Base-by-base conservation (phyloP, 169 alveolate species). In the Perkinsus olseni region DNA sequence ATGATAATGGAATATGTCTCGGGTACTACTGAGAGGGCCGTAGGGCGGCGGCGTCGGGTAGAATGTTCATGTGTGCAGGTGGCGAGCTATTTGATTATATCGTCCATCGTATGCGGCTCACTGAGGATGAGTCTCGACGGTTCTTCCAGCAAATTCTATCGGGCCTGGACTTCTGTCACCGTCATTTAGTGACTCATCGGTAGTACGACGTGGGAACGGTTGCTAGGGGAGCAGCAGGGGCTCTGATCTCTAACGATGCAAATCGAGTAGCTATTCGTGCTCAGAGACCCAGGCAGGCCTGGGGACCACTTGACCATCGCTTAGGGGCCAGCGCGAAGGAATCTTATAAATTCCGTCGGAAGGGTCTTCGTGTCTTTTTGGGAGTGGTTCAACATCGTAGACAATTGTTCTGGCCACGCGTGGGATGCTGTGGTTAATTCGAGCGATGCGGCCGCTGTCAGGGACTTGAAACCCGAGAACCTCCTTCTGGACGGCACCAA, bases 401-500 rank as follows among this genome's bases (percentile, higher is more conserved):
- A n/a, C n/a, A n/a, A n/a, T n/a, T n/a, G n/a, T n/a, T n/a, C n/a
- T n/a, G n/a, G n/a, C n/a, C n/a, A n/a, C n/a, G n/a, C n/a, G n/a
- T n/a, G n/a, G n/a, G n/a, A n/a, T 24, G n/a, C 0, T n/a, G 74
- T n/a, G 10, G 38, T 20, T 38, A 3, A 0, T 10, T 39, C 0
- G 6, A 4, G 37, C 91, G 50, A 40, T 31, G n/a, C n/a, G 31
- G 91, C 39, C 38, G 96, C 96, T 50, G 99, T 97, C 94, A 96
- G 99, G 51, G 99, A 98, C 91, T 92, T 98, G 91, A 98, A 98
- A 92, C 99, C 99, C 36, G 99, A 98, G 95, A 98, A 98, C 94
- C 96, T 98, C 91, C 95, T 98, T 62, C 93, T 98, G 94, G 97
- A 97, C 92, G 82, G 82, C 34, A 94, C 96, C 38, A 95, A 96